A percentile compares a stretch with the other conserved stretches of the same genome.
Evolutionary conservation across 2,329 filamentous ascomycete genomes (phyloP).

Genomic region (Atkinsonella texensis): DNA sequence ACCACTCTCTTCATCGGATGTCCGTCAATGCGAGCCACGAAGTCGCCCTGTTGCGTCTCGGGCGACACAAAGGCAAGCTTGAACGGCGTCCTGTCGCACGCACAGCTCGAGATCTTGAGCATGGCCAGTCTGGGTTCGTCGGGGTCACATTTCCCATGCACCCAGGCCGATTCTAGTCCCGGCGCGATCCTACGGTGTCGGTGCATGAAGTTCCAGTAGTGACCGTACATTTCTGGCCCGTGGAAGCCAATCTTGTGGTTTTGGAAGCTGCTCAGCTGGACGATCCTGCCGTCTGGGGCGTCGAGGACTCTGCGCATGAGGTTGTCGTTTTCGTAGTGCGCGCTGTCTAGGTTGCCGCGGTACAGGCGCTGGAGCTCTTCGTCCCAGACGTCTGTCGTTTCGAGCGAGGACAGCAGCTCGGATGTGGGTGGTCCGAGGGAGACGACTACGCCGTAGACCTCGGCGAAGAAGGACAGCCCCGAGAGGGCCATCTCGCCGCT

Average conservation of each 20-base stretch:
- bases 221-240: conserved; percentile 4
- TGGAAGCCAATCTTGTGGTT: conserved; percentile 4
- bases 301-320: conserved; percentile 7
- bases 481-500: conserved; percentile 6
- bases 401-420: conserved; percentile 7
- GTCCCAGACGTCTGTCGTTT: conserved; percentile 7
- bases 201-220: conserved; percentile 6
- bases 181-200: not conserved
- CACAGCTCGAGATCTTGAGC: not conserved
- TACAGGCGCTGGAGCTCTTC: conserved; percentile 8
- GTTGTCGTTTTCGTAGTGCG: conserved; percentile 6
- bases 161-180: conserved; percentile 6
- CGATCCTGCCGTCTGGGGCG: conserved; percentile 1
- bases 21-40: conserved; percentile 6
- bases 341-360: conserved; percentile 5
- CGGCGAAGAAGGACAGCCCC: conserved; percentile 2
- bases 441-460: conserved; percentile 6
- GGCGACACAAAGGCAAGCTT: conserved; percentile 8
- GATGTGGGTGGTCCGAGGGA: conserved; percentile 4
- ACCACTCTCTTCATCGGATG: conserved; percentile 8
- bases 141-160: not conserved
- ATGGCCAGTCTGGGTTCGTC: conserved; percentile 8
- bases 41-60: conserved; percentile 6
- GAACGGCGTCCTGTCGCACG: not conserved
- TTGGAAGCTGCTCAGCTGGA: not conserved